phyloP scores from a whole-genome alignment of 1,139 yeast species.

The Magnusiomyces tetraspermus region DNA sequence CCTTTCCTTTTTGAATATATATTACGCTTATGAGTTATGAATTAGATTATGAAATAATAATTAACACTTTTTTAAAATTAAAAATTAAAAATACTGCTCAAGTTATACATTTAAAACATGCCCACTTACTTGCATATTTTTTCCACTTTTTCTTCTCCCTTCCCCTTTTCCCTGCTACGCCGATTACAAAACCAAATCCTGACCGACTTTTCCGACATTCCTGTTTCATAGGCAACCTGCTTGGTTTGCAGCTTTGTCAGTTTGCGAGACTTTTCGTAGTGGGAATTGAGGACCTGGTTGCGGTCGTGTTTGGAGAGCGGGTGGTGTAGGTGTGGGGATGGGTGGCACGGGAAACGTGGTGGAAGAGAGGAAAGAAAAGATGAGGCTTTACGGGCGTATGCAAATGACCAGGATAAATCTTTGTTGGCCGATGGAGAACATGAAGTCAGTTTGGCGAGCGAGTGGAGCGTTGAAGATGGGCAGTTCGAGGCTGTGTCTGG shows the following conservation, averaged over 20 bases:
- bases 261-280: neutral
- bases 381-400: neutral
- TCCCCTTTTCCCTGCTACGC: neutral
- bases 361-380: too few species aligned
- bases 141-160: neutral
- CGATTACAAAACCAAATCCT: conserved; percentile 4
- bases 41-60: too few species aligned
- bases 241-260: neutral
- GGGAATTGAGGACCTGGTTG: neutral
- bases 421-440: neutral
- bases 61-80: too few species aligned
- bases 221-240: neutral
- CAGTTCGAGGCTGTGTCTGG: too few species aligned
- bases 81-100: too few species aligned
- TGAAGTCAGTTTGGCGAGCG: too few species aligned
- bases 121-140: too few species aligned
- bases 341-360: neutral
- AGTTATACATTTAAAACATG: too few species aligned
- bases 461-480: too few species aligned
- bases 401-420: neutral
- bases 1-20: neutral
- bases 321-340: neutral
- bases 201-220: conserved; percentile 1
- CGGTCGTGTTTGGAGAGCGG: neutral
- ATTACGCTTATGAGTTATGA: too few species aligned